Conservation (phyloP, 352 stramenopile genomes). For the Pythium rhizo-oryzae region DNA sequence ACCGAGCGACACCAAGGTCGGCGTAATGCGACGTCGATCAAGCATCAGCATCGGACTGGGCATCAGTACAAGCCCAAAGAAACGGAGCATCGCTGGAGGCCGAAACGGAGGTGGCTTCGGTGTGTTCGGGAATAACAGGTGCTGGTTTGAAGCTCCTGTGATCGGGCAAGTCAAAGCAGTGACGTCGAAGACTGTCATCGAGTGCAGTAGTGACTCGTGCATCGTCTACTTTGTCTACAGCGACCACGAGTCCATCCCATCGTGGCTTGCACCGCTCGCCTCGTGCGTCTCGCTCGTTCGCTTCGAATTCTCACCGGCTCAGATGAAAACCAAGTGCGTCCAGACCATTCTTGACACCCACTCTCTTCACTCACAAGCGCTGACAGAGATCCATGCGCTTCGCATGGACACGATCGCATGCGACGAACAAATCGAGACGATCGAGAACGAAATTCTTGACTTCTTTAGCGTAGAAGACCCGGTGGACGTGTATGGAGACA, state of each 20-base stretch:
- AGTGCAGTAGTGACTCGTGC: constrained; percentile 50
- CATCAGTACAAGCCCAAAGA: background rate
- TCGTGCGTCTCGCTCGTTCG: constrained; percentile 47
- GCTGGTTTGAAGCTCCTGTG: constrained; percentile 42
- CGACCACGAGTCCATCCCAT: constrained; percentile 26
- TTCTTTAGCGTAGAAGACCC: constrained; percentile 54
- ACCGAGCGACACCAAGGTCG: background rate
- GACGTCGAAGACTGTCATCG: constrained; percentile 20
- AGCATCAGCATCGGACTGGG: constrained; percentile 20
- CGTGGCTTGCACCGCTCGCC: constrained; percentile 46
- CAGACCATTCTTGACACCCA: constrained; percentile 40
- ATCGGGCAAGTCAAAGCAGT: background rate
- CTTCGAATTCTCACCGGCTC: constrained; percentile 43
- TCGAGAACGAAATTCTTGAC: constrained; percentile 67
- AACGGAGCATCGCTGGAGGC: background rate
- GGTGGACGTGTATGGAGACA: constrained; percentile 45
- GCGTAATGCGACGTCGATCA: constrained; percentile 14
- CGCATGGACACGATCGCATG: constrained; percentile 48
- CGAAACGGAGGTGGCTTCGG: background rate
- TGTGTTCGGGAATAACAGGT: constrained; percentile 24
- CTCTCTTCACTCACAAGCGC: constrained; percentile 28
- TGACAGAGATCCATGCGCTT: constrained; percentile 56
- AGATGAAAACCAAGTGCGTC: constrained; percentile 38
- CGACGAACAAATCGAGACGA: constrained; percentile 53
- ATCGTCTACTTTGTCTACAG: constrained; percentile 57